Conservation (phyloP, 192 early-diverging fungal species). For the Piromyces finnis region DNA sequence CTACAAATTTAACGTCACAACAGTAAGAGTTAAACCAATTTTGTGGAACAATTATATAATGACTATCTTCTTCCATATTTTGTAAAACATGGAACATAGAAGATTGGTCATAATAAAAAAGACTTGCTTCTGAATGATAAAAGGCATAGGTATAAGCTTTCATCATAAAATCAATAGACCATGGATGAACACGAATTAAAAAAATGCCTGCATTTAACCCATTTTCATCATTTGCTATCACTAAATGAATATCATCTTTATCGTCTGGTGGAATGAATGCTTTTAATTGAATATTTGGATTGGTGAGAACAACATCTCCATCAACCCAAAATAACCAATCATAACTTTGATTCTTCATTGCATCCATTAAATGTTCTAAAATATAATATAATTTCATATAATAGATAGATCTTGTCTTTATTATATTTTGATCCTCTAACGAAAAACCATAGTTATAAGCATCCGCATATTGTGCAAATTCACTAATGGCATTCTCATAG, state of each 20-base stretch:
- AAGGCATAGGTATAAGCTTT: not conserved
- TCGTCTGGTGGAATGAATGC: not conserved
- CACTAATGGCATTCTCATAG: not conserved
- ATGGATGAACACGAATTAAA: not conserved
- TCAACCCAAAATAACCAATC: not conserved
- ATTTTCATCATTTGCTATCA: not conserved
- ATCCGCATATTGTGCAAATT: not conserved
- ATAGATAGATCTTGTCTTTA: not conserved
- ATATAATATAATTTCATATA: not conserved
- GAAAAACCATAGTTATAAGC: not conserved
- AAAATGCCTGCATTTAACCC: not conserved
- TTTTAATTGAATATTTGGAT: not conserved
- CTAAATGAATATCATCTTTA: not conserved
- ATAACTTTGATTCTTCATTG: not conserved
- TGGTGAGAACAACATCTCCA: not conserved
- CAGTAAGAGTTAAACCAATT: not conserved
- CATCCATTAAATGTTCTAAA: not conserved
- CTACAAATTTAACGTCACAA: not conserved
- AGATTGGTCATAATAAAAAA: not conserved
- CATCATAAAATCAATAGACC: not conserved
- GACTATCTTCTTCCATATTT: not conserved
- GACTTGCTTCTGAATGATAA: not conserved
- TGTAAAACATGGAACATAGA: not conserved
- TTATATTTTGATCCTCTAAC: not conserved
- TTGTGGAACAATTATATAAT: not conserved